Base-by-base conservation (phyloP, 176 grass and related monocot species). In the Melocanna baccifera region DNA sequence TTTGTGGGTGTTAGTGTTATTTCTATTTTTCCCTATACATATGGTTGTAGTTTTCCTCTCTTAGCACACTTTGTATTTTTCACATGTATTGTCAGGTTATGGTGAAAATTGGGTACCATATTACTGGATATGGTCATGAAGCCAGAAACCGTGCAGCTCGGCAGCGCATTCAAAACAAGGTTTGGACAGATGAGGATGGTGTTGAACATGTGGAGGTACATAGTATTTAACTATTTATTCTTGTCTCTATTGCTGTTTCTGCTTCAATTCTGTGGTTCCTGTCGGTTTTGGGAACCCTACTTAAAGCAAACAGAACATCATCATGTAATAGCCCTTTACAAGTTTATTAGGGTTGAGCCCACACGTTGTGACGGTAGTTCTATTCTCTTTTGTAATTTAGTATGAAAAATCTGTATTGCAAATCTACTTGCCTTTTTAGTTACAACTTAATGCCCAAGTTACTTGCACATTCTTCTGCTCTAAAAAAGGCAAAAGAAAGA, bases 81-180 rank as follows among this genome's bases (percentile, higher is more conserved):
- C 41, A 26, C 22, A 78, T 67, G 30, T 75, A 61, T 58, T 71
- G 39, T 88, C 62, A 95, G 91, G 86, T 99, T 65, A 91, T 90
- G 1, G 81, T 88, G 12, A 92, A 87, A 90, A 99, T 99, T 70
- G 96, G 96, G 42, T 85, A 89, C 75, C 96, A 93, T 42, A 74
- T 99, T 81, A 99, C 93, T 87, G 96, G 96, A 76, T 99, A 99
- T 92, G 96, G 96, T 58, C 88, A 93, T 39, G 96, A 99, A 87
- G 92, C 83, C 73, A 90, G 91, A 96, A 99, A 96, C 62, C 93
- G 93, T 62, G 88, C 93, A 84, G 93, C 96, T 83, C 83, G 93
- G 43, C 96, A 99, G 68, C 89, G 93, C 34, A 92, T 99, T 77
- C 88, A 94, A 5, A 96, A 89, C 74, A 94, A 87, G 64, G 82